These are phyloP conservation scores for Ganoderma boninense DNA, from an alignment of 1,284 basidiomycete species.

Conservation along the genomic window DNA sequence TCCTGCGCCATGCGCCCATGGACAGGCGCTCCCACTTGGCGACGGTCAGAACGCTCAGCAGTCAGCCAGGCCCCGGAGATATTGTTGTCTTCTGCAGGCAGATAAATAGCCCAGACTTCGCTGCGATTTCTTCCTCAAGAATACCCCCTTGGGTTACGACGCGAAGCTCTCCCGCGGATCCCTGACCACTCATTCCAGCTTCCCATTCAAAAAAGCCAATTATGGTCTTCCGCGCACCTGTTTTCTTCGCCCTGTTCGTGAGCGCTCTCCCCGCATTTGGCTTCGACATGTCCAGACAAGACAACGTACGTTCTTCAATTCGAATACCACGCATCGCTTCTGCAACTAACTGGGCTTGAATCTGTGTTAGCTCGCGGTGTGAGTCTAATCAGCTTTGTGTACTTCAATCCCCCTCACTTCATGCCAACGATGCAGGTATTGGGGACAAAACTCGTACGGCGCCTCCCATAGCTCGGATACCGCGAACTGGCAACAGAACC, in stretches of 20 bases:
- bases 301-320: constrained; percentile 36
- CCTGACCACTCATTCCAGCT: neutral
- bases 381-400: neutral
- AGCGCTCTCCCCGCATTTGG: constrained; percentile 25
- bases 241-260: constrained; percentile 25
- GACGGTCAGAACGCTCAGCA: too few relatives aligned
- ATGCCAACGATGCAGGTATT: constrained; percentile 40
- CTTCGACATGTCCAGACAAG: constrained; percentile 37
- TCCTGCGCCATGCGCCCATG: neutral
- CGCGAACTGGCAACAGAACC: constrained; percentile 57
- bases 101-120: neutral
- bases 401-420: neutral
- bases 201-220: neutral
- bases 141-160: neutral
- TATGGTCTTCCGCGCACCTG: constrained; percentile 28
- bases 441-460: constrained; percentile 66
- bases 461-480: constrained; percentile 52
- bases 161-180: too few relatives aligned
- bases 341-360: neutral
- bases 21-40: neutral
- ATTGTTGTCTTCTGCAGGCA: neutral
- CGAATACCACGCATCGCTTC: neutral
- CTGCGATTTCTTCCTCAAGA: neutral
- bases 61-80: neutral
- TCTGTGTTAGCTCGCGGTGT: constrained; percentile 7